phyloP scores from a whole-genome alignment of 805 yeast species.

The Yarrowia porcina region DNA sequence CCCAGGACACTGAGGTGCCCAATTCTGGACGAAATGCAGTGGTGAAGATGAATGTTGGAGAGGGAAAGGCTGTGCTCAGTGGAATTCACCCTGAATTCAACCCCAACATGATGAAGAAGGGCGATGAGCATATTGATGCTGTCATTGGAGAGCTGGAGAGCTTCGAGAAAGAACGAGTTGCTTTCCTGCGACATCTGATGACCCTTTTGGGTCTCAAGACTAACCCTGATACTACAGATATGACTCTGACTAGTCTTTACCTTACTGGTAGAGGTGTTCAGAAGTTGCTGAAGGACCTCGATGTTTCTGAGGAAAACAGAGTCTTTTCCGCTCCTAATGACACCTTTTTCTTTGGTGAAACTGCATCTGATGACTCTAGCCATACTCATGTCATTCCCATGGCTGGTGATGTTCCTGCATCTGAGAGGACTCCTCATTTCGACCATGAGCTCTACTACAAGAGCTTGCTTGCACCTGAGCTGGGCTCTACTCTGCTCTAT shows the following conservation, averaged over 20 bases:
- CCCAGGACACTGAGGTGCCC: constrained; percentile 53
- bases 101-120: constrained; percentile 43
- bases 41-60: constrained; percentile 62
- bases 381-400: constrained; percentile 30
- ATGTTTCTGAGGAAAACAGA: neutral
- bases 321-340: constrained; percentile 8
- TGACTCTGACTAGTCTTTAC: constrained; percentile 66
- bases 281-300: neutral
- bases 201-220: constrained; percentile 64
- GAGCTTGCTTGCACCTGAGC: constrained; percentile 31
- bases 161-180: constrained; percentile 48
- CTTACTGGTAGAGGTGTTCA: constrained; percentile 39
- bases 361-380: neutral
- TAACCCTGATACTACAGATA: constrained; percentile 48
- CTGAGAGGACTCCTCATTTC: constrained; percentile 67
- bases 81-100: constrained; percentile 94
- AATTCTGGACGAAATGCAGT: constrained; percentile 55
- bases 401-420: constrained; percentile 44
- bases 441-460: constrained; percentile 56
- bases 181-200: constrained; percentile 57
- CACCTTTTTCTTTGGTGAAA: constrained; percentile 13
- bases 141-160: constrained; percentile 45
- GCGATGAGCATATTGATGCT: constrained; percentile 35
- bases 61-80: constrained; percentile 69
- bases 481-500: constrained; percentile 68